Base-by-base conservation (phyloP, 805 yeast species). In the Candida qinlingensis region DNA sequence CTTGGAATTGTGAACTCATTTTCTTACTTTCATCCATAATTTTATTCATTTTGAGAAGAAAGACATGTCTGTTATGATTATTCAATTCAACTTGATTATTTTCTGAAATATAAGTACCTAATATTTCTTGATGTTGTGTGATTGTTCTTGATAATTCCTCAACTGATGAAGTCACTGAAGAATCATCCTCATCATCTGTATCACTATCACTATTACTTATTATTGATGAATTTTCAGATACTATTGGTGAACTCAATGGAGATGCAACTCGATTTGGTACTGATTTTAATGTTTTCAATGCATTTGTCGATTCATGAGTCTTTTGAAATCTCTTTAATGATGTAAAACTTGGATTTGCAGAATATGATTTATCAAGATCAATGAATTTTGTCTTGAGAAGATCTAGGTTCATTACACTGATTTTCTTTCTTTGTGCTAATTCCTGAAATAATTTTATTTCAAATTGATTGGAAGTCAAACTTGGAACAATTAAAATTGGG, bases 401-500 rank as follows among this genome's bases (percentile, higher is more conserved):
- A 2, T 36, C 35, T 6, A 42, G 8, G 33, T 50, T 48, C 11
- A 41, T 9, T 6, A 39, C 31, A 9, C 36, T 25, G 45, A 54
- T 46, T 7, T 45, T 12, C 6, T 30, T 42, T 11, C 41, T 38
- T 54, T 63, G 51, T 40, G 59, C 59, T 38, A 70, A 42, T 7
- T 65, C 61, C 12, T 63, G 65, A 46, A 74, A 73, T 36, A 81
- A 57, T 10, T 65, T 57, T 4, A 54, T 50, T 58, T 81, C 86
- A 64, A 77, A 82, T n/a, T 64, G 53, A 40, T 69, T 69, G 79
- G 80, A 73, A 48, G 81, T 79, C 52, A 70, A 61, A 2, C 86
- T 80, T 1, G 90, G 86, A 0, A 80, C 83, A 43, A 83, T 76
- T 27, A 84, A 72, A n/a, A 81, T 76, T 0, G 91, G 90, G 12